Evolutionary conservation across 2,329 filamentous ascomycete genomes (phyloP), one percentile per base, ranked within the genome.

Genomic region (Trichoderma aggressivum): DNA sequence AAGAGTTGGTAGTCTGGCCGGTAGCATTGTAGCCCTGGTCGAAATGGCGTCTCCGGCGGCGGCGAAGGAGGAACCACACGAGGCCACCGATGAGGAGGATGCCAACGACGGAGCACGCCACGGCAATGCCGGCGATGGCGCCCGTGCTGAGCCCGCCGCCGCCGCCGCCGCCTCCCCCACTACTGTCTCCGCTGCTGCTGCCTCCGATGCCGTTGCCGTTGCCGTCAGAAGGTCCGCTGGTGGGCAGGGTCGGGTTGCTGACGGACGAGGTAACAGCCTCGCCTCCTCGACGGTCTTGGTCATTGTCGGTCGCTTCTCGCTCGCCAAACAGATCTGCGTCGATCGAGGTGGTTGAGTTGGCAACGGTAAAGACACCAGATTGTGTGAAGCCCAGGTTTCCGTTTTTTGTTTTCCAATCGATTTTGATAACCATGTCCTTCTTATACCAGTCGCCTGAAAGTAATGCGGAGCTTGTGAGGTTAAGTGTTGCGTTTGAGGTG

Each of bases 71-170:
- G 74, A 84, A 83, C 80, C 82, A 88, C 26, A 79, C 74, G 8
- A 85, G 73, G 3, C 75, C 78, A 6, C 76, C 81, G 74, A 85
- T 72, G 58, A 86, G 69, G 16, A 82, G 75, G 7, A 87, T 75
- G 14, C 80, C 80, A 7, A 78, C 79, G 5, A 83, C 72, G 11
- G 77, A 79, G 56, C 78, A 78, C 7, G 80, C 85, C 2, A 86
- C 79, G 32, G 81, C 84, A 43, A 87, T 86, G 56, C 86, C 85
- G 21, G 81, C 82, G 43, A 83, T 84, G 67, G 84, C 84, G 28
- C 84, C 85, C 0, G 76, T 78, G 3, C 80, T 77, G 3, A 86
- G 78, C 3, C 39, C 39, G 7, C 5, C 16, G 14, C 76, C 72
- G 32, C 39, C 39, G 7, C 5, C 16, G 14, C 76, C 72, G 32